Base-by-base conservation (phyloP, 2,329 filamentous ascomycete species). In the Stachybotrys chlorohalonatus region DNA sequence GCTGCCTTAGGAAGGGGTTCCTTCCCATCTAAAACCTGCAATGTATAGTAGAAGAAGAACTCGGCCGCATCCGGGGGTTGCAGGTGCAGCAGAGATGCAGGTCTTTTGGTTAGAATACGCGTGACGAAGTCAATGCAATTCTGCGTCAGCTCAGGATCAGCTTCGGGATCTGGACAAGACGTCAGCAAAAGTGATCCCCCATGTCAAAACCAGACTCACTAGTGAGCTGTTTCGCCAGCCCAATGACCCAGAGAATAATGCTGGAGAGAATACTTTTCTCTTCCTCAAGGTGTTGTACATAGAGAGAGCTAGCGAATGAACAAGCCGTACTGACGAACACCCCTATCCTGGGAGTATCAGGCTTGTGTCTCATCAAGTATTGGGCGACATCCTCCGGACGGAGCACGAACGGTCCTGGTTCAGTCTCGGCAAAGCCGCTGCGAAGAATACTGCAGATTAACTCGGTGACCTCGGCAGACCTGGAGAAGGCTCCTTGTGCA, bases 361-460 rank as follows among this genome's bases (percentile, higher is more conserved):
- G 70, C 1, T 71, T 75, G 24, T 84, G 79, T 52, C 79, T 79
- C 4, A 79, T 75, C 50, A 94, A 76, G 65, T 88, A 87, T 47
- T 83, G 76, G 11, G 84, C 81, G n/a, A 89, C 82, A 58, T 83
- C 76, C 1, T 78, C 72, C 0, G 86, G 77, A 3, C 85, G 79
- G 57, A 95, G 83, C 8, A 92, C 88, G 62, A 94, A 93, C 1
- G 89, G 87, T 0, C 89, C 89, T 3, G 86, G 82, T 31, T 84
- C 80, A 0, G 77, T 80, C 67, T 95, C 90, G 1, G 85, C 85
- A 63, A 92, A 92, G 0, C 90, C 90, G 17, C 84, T 81, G 47
- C 85, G 82, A 52, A 93, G 76, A 51, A 92, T 81, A 55, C 77
- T 78, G 69, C 89, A 94, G 39, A 86, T 83, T 5, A 82, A 77